These are phyloP conservation scores for Penicillium dipodomyicola DNA, from an alignment of 495 filamentous ascomycete genomes.

Conservation along the genomic window DNA sequence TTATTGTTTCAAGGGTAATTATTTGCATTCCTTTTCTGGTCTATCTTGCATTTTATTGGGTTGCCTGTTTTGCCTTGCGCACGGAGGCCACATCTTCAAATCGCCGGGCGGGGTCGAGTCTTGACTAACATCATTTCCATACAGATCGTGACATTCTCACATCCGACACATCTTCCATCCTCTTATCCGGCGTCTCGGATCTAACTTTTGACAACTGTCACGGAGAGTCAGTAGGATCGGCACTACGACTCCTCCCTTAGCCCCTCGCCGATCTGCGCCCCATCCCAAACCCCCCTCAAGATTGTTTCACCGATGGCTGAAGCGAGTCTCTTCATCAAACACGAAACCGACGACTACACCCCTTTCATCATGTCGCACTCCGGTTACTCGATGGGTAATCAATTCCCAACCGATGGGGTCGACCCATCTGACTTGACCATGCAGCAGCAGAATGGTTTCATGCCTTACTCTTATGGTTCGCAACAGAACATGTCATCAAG, in stretches of 20 bases:
- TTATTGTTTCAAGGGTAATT: constrained; percentile 7
- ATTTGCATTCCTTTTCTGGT: neutral
- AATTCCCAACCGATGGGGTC: constrained; percentile 68
- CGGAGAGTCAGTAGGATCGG: constrained; percentile 29
- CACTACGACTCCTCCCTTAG: constrained; percentile 22
- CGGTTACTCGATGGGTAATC: constrained; percentile 61
- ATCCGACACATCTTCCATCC: constrained; percentile 1
- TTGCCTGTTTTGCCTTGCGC: constrained; percentile 13
- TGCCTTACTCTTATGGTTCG: constrained; percentile 48
- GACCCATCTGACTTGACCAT: constrained; percentile 86
- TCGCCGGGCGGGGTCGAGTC: constrained; percentile 13
- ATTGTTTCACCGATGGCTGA: constrained; percentile 33
- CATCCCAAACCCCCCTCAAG: constrained; percentile 4
- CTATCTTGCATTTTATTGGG: neutral
- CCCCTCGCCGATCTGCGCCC: constrained; percentile 19
- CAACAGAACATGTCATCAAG: constrained; percentile 53
- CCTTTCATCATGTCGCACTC: constrained; percentile 55
- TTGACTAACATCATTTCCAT: constrained; percentile 5
- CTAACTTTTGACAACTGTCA: constrained; percentile 14
- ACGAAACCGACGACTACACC: constrained; percentile 68
- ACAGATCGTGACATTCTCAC: constrained; percentile 5
- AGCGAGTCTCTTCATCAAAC: constrained; percentile 69
- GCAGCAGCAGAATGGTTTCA: constrained; percentile 52
- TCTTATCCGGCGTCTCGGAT: constrained; percentile 10
- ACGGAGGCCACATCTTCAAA: constrained; percentile 11